Evolutionary conservation across 257 asterid species (phyloP).

Genomic region (Echites panduratus): DNA sequence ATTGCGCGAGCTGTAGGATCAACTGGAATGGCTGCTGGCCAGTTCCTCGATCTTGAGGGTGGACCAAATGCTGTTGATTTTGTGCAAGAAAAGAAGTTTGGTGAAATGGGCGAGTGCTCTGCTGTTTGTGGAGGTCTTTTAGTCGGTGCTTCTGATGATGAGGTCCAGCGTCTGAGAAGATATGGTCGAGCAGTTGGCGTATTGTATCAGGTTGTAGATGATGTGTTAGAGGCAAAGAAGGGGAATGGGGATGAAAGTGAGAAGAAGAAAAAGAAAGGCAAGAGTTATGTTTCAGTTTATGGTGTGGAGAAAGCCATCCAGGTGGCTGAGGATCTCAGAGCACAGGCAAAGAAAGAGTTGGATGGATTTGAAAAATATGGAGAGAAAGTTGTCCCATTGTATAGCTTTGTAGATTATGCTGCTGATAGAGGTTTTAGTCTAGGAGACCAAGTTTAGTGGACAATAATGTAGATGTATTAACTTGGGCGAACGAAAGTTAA

Average conservation of each 20-base stretch:
- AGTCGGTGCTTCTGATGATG: conserved; percentile 91
- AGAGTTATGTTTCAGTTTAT: conserved; percentile 69
- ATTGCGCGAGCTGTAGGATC: conserved; percentile 97
- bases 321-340: conserved; percentile 77
- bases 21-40: conserved; percentile 98
- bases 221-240: conserved; percentile 45
- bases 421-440: conserved; percentile 71
- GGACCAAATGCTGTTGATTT: conserved; percentile 67
- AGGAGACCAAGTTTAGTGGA: conserved; percentile 12
- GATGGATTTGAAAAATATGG: conserved; percentile 68
- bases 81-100: conserved; percentile 78
- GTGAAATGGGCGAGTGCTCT: conserved; percentile 95
- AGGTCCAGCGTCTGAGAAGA: conserved; percentile 43
- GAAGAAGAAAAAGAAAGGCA: conserved; percentile 36
- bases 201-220: conserved; percentile 50
- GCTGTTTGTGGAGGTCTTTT: conserved; percentile 89
- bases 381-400: conserved; percentile 61
- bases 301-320: conserved; percentile 84
- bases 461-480: neutral
- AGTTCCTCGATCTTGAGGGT: conserved; percentile 77
- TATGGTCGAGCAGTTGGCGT: conserved; percentile 32
- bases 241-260: conserved; percentile 17
- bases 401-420: conserved; percentile 88
- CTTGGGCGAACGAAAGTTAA: neutral
- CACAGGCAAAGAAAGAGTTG: conserved; percentile 67